Base-by-base conservation (phyloP, 1,284 basidiomycete species). In the Ceratobasidium sp. region DNA sequence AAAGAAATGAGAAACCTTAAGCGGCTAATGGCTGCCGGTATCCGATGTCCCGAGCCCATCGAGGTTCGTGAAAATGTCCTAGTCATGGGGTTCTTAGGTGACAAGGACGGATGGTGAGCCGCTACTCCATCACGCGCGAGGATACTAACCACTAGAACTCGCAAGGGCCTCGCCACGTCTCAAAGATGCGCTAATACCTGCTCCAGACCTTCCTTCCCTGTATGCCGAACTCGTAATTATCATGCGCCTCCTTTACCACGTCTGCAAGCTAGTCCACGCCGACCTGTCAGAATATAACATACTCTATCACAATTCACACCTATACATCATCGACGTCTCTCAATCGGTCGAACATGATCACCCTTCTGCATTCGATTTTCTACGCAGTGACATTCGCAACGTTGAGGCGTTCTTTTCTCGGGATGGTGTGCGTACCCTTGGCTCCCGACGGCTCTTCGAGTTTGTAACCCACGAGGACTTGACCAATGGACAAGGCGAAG, bases 291-390 rank as follows among this genome's bases (percentile, higher is more conserved):
- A 99, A 78, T 99, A 99, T 85, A 99, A 99, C 77, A 89, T 99
- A 72, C 83, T 99, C 75, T 83, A 82, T 70, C 84, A 85, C 74
- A 72, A 80, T 13, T 74, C 73, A 1, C 92, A 95, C 75, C 83
- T 98, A 14, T 95, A 86, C 80, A 91, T 99, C 75, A 99, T 99
- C 79, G 97, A 99, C 77, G 97, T 99, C 70, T 97, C 94, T 1
- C 97, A 99, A 78, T 95, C 92, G 66, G 96, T 99, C 47, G 97
- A 99, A 76, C 95, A 98, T 75, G 96, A 99, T 78, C 97, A 99
- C 75, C 96, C 96, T 0, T 84, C 89, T 42, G 93, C 95, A 0
- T 97, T 94, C 76, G 96, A 99, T 78, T 99, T 99, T 78, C 82
- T 99, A 53, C 88, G 96, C 30, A 88, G 85, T 46, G 97, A 99